phyloP scores from a whole-genome alignment of 768 basidiomycete species.

The Suillus discolor region DNA sequence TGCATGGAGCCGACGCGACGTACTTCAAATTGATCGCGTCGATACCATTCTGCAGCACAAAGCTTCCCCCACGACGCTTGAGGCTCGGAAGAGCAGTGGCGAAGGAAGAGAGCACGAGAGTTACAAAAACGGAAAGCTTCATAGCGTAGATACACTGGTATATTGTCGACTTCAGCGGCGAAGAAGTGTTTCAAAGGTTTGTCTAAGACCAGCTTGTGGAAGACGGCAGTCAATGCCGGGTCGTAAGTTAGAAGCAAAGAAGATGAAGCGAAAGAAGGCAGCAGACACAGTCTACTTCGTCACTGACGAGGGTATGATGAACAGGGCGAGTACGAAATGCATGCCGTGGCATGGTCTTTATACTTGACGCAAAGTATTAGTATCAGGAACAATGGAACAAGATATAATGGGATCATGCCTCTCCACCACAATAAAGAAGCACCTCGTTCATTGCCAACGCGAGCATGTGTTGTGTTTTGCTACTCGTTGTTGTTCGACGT shows the following conservation, averaged over 20 bases:
- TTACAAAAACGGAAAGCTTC: constrained; percentile 42
- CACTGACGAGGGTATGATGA: constrained; percentile 7
- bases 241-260: constrained; percentile 14
- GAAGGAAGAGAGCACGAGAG: constrained; percentile 27
- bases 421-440: constrained; percentile 16
- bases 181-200: constrained; percentile 6
- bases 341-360: constrained; percentile 17
- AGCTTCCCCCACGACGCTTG: constrained; percentile 27
- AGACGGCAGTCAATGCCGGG: constrained; percentile 29
- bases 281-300: constrained; percentile 27
- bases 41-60: constrained; percentile 43
- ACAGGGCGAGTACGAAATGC: not conserved
- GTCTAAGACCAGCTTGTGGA: constrained; percentile 11
- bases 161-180: not conserved
- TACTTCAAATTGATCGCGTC: constrained; percentile 46
- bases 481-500: not conserved
- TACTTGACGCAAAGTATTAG: constrained; percentile 11
- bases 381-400: constrained; percentile 21
- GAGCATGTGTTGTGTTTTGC: not conserved
- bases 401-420: constrained; percentile 12
- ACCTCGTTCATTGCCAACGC: not conserved
- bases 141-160: constrained; percentile 25
- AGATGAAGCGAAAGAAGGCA: constrained; percentile 19
- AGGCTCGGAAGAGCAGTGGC: constrained; percentile 40
- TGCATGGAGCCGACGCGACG: constrained; percentile 9